Percentiles rank a stretch among this genome's conserved stretches.
phyloP scores from a whole-genome alignment of 2,329 filamentous ascomycete species.

The Scytalidium sp. region DNA sequence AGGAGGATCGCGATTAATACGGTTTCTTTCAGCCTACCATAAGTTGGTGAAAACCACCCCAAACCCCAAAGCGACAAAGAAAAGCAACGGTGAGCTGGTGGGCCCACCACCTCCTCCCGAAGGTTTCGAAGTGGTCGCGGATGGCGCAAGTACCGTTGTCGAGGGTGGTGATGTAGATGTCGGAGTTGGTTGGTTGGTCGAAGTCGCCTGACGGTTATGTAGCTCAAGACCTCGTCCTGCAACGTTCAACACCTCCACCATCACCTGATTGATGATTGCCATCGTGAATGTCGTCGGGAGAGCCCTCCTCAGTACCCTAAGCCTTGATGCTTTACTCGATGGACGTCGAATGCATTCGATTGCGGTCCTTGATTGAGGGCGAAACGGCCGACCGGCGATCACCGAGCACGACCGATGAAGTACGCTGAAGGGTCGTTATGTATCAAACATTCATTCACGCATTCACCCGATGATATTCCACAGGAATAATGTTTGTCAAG shows the following conservation, averaged over 20 bases:
- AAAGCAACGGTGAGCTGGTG: constrained; percentile 74
- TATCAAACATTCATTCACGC: background rate
- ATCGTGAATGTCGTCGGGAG: constrained; percentile 11
- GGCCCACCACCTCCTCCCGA: constrained; percentile 35
- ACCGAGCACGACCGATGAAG: background rate
- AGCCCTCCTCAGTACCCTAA: background rate
- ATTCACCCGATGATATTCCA: background rate
- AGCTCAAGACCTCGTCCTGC: constrained; percentile 14
- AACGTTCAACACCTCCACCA: constrained; percentile 21
- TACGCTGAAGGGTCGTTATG: background rate
- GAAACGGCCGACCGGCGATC: background rate
- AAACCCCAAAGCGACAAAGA: constrained; percentile 94
- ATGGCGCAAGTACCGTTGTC: constrained; percentile 5
- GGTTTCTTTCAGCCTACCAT: constrained; percentile 62
- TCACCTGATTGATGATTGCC: constrained; percentile 21
- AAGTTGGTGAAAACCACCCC: constrained; percentile 98
- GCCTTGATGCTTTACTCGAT: background rate
- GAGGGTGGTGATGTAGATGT: constrained; percentile 4
- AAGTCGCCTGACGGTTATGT: constrained; percentile 11
- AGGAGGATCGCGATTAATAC: background rate
- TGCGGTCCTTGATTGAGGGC: background rate
- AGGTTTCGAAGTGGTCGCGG: constrained; percentile 19
- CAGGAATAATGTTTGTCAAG: background rate
- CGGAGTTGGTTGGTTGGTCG: constrained; percentile 6
- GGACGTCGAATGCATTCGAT: background rate